phyloP scores from a whole-genome alignment of 2,329 filamentous ascomycete genomes.

The Colletotrichum sp. region DNA sequence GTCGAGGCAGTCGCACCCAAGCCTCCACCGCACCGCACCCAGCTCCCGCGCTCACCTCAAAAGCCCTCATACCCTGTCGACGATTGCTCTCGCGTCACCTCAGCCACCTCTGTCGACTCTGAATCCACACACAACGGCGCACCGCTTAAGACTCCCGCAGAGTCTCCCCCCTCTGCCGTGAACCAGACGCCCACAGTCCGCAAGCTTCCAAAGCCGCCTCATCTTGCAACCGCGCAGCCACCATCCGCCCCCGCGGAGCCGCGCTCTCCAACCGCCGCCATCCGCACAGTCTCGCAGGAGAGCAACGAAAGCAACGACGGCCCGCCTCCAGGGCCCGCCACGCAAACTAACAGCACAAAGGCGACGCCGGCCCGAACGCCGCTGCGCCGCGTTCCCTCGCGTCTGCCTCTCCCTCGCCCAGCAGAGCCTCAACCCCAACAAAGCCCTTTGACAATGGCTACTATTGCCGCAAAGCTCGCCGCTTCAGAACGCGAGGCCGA shows the following conservation, averaged over 20 bases:
- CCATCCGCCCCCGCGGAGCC: not conserved
- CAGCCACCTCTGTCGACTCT: conserved; percentile 22
- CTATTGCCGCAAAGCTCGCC: conserved; percentile 67
- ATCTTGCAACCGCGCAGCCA: not conserved
- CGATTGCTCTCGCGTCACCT: conserved; percentile 19
- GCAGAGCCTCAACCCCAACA: conserved; percentile 50
- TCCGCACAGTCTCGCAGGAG: conserved; percentile 11
- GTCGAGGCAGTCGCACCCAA: conserved; percentile 27
- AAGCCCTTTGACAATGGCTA: conserved; percentile 64
- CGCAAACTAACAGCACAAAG: conserved; percentile 6
- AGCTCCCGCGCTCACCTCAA: conserved; percentile 32
- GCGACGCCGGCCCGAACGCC: conserved; percentile 15
- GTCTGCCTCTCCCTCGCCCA: conserved; percentile 39
- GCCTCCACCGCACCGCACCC: conserved; percentile 37
- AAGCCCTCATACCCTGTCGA: conserved; percentile 24
- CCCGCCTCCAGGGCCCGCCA: conserved; percentile 24
- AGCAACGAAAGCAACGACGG: conserved; percentile 24
- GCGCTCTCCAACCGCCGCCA: not conserved
- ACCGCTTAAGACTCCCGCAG: conserved; percentile 19
- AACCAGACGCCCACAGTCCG: conserved; percentile 4
- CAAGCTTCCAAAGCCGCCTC: conserved; percentile 11
- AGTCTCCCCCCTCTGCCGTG: not conserved
- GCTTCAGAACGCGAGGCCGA: conserved; percentile 69
- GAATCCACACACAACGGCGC: conserved; percentile 30
- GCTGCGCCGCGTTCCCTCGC: conserved; percentile 32